Evolutionary conservation across 1,139 yeast species (phyloP), one percentile per base, ranked within the genome.

Genomic region (Pichia terricola): DNA sequence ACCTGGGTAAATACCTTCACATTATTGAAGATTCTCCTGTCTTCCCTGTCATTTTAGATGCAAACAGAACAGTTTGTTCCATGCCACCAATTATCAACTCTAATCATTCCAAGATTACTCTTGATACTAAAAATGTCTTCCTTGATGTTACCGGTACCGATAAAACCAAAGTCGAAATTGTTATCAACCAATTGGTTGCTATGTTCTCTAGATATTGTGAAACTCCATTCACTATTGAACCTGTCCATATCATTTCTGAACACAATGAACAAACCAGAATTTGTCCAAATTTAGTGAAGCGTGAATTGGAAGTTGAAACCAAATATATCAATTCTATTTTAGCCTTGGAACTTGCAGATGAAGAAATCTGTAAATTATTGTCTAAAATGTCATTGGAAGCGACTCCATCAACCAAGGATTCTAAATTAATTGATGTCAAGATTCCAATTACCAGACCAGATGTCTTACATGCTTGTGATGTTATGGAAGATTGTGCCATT

Each of bases 401-500:
- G 28, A 59, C 64, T 31, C 78, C 79, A 32, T 68, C 81, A 4
- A 49, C 66, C 5, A 58, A 63, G 4, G 74, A 78, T 52, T 56
- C 69, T 26, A 73, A 79, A 52, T 53, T 75, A 37, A 61, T 89
- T 46, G 80, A 82, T 46, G 95, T 91, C 45, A 63, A 68, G 39
- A 77, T 91, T 49, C 98, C 99, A 53, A 81, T 87, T 56, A 91
- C 98, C 39, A 81, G 99, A 69, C 81, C 97, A 8, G 99, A 94
- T 65, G 77, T 94, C 51, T 75, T 94, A 59, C 99, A 94, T 66
- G 95, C 88, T 65, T 91, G 98, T 73, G 99, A 94, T 66, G 83
- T 94, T 55, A 85, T 94, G 95, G 99, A 94, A 67, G 99, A 94
- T 65, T 96, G 89, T 40, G 98, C 96, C 43, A 83, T 94, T 61